Percentiles rank a stretch among this genome's conserved stretches.
These are phyloP conservation scores for Domatiomyces catenatus DNA, from an alignment of 2,329 filamentous ascomycete genomes.

Conservation along the genomic window DNA sequence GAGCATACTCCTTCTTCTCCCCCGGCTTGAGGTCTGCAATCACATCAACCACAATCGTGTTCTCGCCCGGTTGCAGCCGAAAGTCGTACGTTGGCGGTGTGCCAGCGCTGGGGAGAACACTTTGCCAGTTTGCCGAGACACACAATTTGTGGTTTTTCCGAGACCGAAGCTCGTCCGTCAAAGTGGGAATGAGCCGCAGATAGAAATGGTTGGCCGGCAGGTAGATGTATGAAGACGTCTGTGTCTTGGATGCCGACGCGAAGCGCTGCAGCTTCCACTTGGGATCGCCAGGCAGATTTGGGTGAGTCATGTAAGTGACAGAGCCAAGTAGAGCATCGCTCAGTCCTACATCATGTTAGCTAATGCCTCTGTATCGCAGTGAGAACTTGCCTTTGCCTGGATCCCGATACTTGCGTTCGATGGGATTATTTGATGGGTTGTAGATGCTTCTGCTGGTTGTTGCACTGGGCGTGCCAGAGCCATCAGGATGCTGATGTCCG, in stretches of 20 bases:
- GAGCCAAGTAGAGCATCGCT: slow-evolving; percentile 52
- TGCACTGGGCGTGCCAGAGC: slow-evolving; percentile 4
- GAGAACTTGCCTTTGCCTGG: slow-evolving; percentile 33
- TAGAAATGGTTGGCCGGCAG: slow-evolving; percentile 53
- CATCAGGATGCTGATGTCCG: not conserved
- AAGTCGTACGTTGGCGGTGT: slow-evolving; percentile 61
- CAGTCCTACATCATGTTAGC: slow-evolving; percentile 10
- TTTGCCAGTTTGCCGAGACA: slow-evolving; percentile 10
- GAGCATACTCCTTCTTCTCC: slow-evolving; percentile 37
- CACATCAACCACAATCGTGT: slow-evolving; percentile 63
- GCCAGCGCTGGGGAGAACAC: slow-evolving; percentile 13
- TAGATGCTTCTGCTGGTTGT: not conserved
- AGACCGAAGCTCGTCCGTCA: slow-evolving; percentile 6
- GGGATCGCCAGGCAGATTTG: slow-evolving; percentile 45
- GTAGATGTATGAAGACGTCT: slow-evolving; percentile 58
- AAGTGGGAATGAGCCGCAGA: slow-evolving; percentile 42
- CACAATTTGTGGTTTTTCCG: slow-evolving; percentile 11
- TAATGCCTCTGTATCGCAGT: slow-evolving; percentile 20
- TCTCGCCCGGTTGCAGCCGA: slow-evolving; percentile 55
- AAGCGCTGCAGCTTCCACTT: slow-evolving; percentile 49
- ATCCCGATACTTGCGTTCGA: slow-evolving; percentile 29
- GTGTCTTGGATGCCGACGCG: slow-evolving; percentile 49
- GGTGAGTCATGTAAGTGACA: slow-evolving; percentile 53
- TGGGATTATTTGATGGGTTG: slow-evolving; percentile 20
- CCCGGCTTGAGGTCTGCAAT: slow-evolving; percentile 50